These are phyloP conservation scores for Mychonastes homosphaera DNA, from an alignment of 139 green algal species.

Conservation along the genomic window DNA sequence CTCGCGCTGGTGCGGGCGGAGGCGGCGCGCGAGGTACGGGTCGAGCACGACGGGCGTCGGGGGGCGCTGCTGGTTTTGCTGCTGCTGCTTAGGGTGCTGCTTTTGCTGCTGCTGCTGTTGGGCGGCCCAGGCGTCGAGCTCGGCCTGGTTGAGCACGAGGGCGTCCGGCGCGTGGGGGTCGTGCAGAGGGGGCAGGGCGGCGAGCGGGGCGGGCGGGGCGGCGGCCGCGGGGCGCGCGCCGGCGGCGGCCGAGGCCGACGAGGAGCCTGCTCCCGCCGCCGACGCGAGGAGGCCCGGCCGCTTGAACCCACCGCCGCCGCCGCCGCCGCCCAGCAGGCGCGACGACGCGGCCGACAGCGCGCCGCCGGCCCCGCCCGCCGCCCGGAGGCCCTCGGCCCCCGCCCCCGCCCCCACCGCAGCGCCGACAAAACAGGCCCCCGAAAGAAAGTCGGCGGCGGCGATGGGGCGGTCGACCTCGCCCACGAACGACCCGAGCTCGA, in stretches of 20 bases:
- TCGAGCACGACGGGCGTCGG: constrained; percentile 48
- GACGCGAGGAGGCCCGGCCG: neutral
- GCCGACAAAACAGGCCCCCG: too few relatives aligned
- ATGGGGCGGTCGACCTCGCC: constrained; percentile 43
- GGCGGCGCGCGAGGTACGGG: constrained; percentile 41
- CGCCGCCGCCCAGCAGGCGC: too few relatives aligned
- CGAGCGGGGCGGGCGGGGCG: too few relatives aligned
- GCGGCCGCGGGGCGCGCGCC: too few relatives aligned
- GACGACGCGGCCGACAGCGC: neutral
- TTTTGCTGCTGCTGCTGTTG: neutral
- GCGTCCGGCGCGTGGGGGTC: too few relatives aligned
- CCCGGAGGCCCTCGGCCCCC: neutral
- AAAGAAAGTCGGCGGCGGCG: constrained; percentile 27
- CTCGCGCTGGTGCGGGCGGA: constrained; percentile 56
- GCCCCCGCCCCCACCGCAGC: too few relatives aligned
- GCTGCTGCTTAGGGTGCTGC: neutral
- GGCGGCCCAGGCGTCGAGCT: neutral
- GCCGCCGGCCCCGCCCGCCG: neutral
- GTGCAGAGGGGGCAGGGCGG: too few relatives aligned
- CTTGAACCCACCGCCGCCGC: too few relatives aligned
- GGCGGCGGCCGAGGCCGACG: too few relatives aligned
- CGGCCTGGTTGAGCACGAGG: neutral
- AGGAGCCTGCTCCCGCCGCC: neutral
- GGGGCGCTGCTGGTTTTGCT: neutral
- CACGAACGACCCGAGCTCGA: constrained; percentile 44